Evolutionary conservation across 2,329 filamentous ascomycete species (phyloP), one percentile per base, ranked within the genome.

Genomic region (Cercospora citrullina): DNA sequence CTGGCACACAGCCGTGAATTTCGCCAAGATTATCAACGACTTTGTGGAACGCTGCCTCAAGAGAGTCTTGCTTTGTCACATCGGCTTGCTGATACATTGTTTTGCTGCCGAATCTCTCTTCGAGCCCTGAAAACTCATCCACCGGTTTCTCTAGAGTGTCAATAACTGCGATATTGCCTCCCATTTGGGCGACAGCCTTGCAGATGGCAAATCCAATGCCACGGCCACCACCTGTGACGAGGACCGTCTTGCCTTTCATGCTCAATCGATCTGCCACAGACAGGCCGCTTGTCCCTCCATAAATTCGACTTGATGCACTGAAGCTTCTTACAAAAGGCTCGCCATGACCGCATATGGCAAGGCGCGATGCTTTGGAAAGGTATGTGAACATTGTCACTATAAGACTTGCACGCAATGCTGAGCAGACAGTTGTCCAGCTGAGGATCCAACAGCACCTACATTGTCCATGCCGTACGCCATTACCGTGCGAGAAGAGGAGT

Each of bases 221-320:
- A 9, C 77, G 78, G 12, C 79, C 80, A 36, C 79, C 81, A 31
- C 81, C 80, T 16, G 80, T 82, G 28, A 82, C 75, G 36, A 82
- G 76, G 42, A 79, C 78, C 61, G 77, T 71, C 65, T 75, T 75
- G 58, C 70, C 72, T 69, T 73, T 75, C 64, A 78, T 74, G 63
- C 75, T 73, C 66, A 79, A 79, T 60, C 77, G 64, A 5, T 62
- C 39, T 30, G 60, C 42, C n/a, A 62, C 39, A 31, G 36, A 48
- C 16, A 51, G 21, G 18, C 33, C 60, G 60, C 26, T 26, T n/a
- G 31, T 48, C 26, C 60, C 31, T 59, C 26, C 55, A 33, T 21
- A 39, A 31, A 5, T 16, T 14, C 33, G 39, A 51, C 60, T 42
- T 26, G 60, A 62, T 51, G 21, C 60, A 23, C 23, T 26, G 39